Evolutionary conservation across 2,329 filamentous ascomycete genomes (phyloP), one percentile per base, ranked within the genome.

Genomic region (Fusarium brachygibbosum): DNA sequence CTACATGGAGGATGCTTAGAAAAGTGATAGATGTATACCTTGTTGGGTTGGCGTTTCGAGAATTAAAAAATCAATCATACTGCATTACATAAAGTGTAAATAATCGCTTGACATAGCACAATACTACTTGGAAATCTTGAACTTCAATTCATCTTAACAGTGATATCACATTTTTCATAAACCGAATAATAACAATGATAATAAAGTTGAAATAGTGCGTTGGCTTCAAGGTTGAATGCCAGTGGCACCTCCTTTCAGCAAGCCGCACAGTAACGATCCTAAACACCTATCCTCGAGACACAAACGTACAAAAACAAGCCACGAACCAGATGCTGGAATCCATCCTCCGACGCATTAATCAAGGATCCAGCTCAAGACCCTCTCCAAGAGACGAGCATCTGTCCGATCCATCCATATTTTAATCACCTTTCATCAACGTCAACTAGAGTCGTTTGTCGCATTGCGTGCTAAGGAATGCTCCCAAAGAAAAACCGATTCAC

Each of bases 281-380:
- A 68, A 75, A 75, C 73, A 75, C 74, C 74, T 68, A 70, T 60
- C 63, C 61, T 73, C 62, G 63, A 72, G 54, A 69, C 63, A 62
- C 66, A 70, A 60, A 59, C 68, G 66, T 46, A 59, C 45, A 68
- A 69, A 75, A 72, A 61, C 53, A 69, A 73, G 41, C 68, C 53
- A 60, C 50, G 52, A 48, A 59, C 63, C 63, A 64, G 64, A 70
- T 62, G 48, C 54, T 31, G n/a, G 38, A 41, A 45, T 51, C 70
- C 49, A 53, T 60, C 58, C 63, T 46, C 57, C 61, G 58, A 72
- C 63, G 48, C 48, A 71, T 63, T 70, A 72, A 75, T 74, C 67
- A 65, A 75, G 49, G 40, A 59, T 41, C 42, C 28, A 21, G 31
- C 31, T 49, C 49, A 19, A 48, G 25, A 37, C 58, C 50, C 57